A percentile compares a stretch with the other conserved stretches of the same genome.
phyloP scores from a whole-genome alignment of 495 filamentous ascomycete species.

The Massariosphaeria phaeospora region DNA sequence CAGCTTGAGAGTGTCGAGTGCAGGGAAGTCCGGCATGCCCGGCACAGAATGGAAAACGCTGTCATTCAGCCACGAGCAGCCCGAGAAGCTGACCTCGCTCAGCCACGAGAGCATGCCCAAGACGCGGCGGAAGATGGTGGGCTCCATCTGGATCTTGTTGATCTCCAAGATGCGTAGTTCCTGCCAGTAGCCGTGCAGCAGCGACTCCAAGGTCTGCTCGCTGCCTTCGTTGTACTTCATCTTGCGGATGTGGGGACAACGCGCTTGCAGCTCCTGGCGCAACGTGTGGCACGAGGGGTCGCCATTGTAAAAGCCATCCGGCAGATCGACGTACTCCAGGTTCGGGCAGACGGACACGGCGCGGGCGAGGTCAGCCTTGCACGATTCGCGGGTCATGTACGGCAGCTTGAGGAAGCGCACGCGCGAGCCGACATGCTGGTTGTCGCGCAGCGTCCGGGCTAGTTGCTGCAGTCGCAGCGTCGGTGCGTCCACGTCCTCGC shows the following conservation, averaged over 20 bases:
- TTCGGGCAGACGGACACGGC: slow-evolving; percentile 80
- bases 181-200: slow-evolving; percentile 65
- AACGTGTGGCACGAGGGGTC: slow-evolving; percentile 68
- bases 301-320: slow-evolving; percentile 77
- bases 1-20: slow-evolving; percentile 63
- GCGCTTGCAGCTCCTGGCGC: slow-evolving; percentile 74
- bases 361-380: slow-evolving; percentile 76
- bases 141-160: slow-evolving; percentile 65
- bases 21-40: slow-evolving; percentile 61
- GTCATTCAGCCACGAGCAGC: slow-evolving; percentile 67
- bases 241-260: slow-evolving; percentile 76
- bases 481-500: slow-evolving; percentile 72
- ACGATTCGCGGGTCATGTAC: slow-evolving; percentile 93
- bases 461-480: slow-evolving; percentile 70
- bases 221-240: slow-evolving; percentile 79
- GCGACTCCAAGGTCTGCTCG: slow-evolving; percentile 68
- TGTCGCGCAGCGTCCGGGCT: slow-evolving; percentile 72
- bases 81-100: slow-evolving; percentile 64
- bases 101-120: slow-evolving; percentile 62
- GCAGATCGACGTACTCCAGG: slow-evolving; percentile 85
- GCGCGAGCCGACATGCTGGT: slow-evolving; percentile 56
- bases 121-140: slow-evolving; percentile 61
- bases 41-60: slow-evolving; percentile 60
- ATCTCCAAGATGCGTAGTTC: slow-evolving; percentile 79
- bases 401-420: slow-evolving; percentile 81